Evolutionary conservation across 176 grass and related monocot species (phyloP).

Genomic region (Saccharum spontaneum): DNA sequence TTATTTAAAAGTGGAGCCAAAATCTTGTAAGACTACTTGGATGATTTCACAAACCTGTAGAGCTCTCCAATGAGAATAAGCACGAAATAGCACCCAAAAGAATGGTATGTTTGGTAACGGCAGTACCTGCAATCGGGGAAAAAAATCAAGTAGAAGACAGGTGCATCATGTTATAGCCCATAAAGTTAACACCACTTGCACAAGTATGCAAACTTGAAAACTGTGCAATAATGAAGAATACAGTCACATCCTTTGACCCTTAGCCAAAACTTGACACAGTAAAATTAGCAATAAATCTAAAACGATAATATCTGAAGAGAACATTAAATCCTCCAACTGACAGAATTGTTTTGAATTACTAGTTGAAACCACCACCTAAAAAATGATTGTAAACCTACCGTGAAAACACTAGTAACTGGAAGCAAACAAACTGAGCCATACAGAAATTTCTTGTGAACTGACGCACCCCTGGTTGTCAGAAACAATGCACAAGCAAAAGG

Average conservation of each 20-base stretch:
- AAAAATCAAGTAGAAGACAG: constrained; percentile 12
- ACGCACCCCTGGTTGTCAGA: constrained; percentile 53
- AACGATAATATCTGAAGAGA: not conserved
- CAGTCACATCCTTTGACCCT: constrained; percentile 12
- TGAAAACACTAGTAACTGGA: constrained; percentile 67
- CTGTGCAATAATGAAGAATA: constrained; percentile 13
- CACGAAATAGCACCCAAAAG: constrained; percentile 87
- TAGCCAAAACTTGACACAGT: not conserved
- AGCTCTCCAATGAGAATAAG: constrained; percentile 98
- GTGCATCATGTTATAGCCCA: constrained; percentile 3
- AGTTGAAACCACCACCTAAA: not conserved
- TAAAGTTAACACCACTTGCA: not conserved
- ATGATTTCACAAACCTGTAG: constrained; percentile 63
- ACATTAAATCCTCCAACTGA: not conserved
- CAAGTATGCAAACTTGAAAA: constrained; percentile 13
- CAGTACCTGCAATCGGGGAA: constrained; percentile 55
- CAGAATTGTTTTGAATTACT: not conserved
- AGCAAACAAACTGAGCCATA: constrained; percentile 82
- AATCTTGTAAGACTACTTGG: not conserved
- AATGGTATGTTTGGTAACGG: constrained; percentile 96
- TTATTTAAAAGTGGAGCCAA: not conserved
- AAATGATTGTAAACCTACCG: constrained; percentile 52
- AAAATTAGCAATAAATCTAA: not conserved
- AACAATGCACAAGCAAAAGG: constrained; percentile 31
- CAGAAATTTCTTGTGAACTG: constrained; percentile 82